These are phyloP conservation scores for Antarctomyces pellizariae DNA, from an alignment of 495 filamentous ascomycete species.

Conservation along the genomic window DNA sequence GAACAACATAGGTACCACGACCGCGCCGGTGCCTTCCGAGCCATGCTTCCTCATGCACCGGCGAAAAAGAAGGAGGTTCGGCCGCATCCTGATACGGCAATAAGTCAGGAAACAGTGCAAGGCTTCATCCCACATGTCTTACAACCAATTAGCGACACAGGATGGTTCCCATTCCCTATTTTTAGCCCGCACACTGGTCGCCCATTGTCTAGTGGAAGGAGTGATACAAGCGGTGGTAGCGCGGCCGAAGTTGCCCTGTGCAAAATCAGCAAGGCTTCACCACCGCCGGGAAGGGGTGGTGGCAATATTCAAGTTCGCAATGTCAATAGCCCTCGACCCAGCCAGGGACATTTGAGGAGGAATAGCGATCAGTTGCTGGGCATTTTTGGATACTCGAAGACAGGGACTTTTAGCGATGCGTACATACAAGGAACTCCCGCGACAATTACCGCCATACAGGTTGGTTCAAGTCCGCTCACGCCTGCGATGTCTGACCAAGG, in stretches of 20 bases:
- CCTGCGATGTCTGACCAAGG: slow-evolving; percentile 1
- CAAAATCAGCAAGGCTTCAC: slow-evolving; percentile 8
- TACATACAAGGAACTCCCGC: slow-evolving; percentile 2
- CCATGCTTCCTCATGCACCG: too few relatives aligned
- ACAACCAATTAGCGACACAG: slow-evolving; percentile 11
- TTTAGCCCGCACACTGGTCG: slow-evolving; percentile 9
- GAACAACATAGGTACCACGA: slow-evolving; percentile 21
- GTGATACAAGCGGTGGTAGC: slow-evolving; percentile 13
- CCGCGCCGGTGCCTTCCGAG: slow-evolving; percentile 23
- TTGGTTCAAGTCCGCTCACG: not conserved
- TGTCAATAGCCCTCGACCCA: slow-evolving; percentile 2
- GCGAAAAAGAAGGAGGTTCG: too few relatives aligned
- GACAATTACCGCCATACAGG: slow-evolving; percentile 2
- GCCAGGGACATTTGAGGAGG: too few relatives aligned
- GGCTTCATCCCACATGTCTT: too few relatives aligned
- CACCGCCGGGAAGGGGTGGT: slow-evolving; percentile 8
- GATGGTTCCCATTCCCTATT: slow-evolving; percentile 1
- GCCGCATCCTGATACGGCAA: too few relatives aligned
- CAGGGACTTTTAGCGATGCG: slow-evolving; percentile 9
- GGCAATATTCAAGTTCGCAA: slow-evolving; percentile 9
- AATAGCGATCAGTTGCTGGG: too few relatives aligned
- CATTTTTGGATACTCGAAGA: slow-evolving; percentile 3
- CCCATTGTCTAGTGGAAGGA: slow-evolving; percentile 12
- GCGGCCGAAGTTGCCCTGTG: slow-evolving; percentile 9
- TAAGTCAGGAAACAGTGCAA: slow-evolving; percentile 9